Conservation (phyloP, 1,139 yeast species). For the Taiozyma onychis region DNA sequence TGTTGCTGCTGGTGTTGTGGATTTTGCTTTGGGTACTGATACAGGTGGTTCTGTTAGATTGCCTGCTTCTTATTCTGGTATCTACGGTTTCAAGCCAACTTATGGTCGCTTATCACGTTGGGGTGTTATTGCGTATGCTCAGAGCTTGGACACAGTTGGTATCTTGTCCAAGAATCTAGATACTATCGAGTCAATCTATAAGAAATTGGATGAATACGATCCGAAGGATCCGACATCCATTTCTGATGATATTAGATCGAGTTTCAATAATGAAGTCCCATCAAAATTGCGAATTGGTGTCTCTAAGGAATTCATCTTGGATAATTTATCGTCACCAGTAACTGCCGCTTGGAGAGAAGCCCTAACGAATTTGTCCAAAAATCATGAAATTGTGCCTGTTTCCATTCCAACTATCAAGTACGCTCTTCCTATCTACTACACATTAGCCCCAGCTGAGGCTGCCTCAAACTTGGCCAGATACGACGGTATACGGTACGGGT, state of each 20-base stretch:
- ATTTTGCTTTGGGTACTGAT: slow-evolving; percentile 83
- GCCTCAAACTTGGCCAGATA: slow-evolving; percentile 85
- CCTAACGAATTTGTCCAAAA: slow-evolving; percentile 39
- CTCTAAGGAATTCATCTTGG: slow-evolving; percentile 57
- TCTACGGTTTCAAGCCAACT: slow-evolving; percentile 85
- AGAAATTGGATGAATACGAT: slow-evolving; percentile 56
- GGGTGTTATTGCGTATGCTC: slow-evolving; percentile 93
- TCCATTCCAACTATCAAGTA: slow-evolving; percentile 64
- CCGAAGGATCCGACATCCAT: slow-evolving; percentile 77
- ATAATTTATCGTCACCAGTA: slow-evolving; percentile 47
- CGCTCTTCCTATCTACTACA: slow-evolving; percentile 79
- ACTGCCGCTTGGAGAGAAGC: slow-evolving; percentile 41
- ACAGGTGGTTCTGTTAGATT: slow-evolving; percentile 95
- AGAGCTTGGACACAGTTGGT: slow-evolving; percentile 93
- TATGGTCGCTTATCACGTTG: slow-evolving; percentile 88
- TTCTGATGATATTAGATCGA: slow-evolving; percentile 31
- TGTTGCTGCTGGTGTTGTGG: slow-evolving; percentile 64
- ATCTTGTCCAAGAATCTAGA: slow-evolving; percentile 50
- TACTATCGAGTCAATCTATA: slow-evolving; percentile 43
- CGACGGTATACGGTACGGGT: slow-evolving; percentile 87
- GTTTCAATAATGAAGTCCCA: slow-evolving; percentile 12
- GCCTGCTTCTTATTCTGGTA: slow-evolving; percentile 85
- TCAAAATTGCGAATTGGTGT: slow-evolving; percentile 53
- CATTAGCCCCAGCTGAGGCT: slow-evolving; percentile 90
- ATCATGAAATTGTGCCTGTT: slow-evolving; percentile 56